A percentile compares a stretch with the other conserved stretches of the same genome.
These are phyloP conservation scores for Candida fluviatilis DNA, from an alignment of 805 yeast species.

Conservation along the genomic window DNA sequence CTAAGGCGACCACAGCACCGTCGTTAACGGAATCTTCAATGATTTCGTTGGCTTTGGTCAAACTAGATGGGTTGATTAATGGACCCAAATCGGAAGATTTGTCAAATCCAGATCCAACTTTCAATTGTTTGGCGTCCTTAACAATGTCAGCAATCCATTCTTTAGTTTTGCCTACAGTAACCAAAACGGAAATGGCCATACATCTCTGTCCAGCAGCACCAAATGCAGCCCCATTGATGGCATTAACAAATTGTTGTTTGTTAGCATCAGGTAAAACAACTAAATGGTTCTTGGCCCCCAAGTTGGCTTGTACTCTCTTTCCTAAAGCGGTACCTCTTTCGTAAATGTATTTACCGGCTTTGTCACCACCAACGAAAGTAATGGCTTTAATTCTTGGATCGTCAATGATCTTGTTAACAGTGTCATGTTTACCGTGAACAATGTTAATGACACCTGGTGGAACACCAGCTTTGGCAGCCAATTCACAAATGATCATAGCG, in stretches of 20 bases:
- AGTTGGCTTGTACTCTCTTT: constrained; percentile 71
- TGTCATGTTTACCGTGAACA: constrained; percentile 69
- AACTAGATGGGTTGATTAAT: constrained; percentile 57
- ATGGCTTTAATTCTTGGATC: constrained; percentile 74
- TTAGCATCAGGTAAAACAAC: constrained; percentile 71
- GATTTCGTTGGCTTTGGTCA: constrained; percentile 51
- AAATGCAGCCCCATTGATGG: constrained; percentile 71
- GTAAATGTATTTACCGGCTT: constrained; percentile 73
- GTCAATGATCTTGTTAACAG: constrained; percentile 65
- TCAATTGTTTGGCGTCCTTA: constrained; percentile 51
- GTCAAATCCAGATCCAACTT: constrained; percentile 66
- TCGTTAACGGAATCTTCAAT: constrained; percentile 52
- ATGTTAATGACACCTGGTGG: constrained; percentile 72
- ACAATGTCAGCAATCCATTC: constrained; percentile 62
- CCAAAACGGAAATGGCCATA: constrained; percentile 72
- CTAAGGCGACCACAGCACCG: constrained; percentile 61
- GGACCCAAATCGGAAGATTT: constrained; percentile 66
- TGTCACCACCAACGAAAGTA: constrained; percentile 76
- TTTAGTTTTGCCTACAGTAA: constrained; percentile 64
- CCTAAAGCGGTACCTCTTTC: constrained; percentile 62
- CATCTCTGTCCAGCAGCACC: constrained; percentile 87
- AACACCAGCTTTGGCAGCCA: constrained; percentile 67
- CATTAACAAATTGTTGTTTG: constrained; percentile 57
- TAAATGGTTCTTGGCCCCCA: constrained; percentile 79
- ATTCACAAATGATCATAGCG: constrained; percentile 67